Evolutionary conservation across 176 grass and related monocot genomes (phyloP), one percentile per base, ranked within the genome.

Genomic region (Rhipidocladum racemiflorum): DNA sequence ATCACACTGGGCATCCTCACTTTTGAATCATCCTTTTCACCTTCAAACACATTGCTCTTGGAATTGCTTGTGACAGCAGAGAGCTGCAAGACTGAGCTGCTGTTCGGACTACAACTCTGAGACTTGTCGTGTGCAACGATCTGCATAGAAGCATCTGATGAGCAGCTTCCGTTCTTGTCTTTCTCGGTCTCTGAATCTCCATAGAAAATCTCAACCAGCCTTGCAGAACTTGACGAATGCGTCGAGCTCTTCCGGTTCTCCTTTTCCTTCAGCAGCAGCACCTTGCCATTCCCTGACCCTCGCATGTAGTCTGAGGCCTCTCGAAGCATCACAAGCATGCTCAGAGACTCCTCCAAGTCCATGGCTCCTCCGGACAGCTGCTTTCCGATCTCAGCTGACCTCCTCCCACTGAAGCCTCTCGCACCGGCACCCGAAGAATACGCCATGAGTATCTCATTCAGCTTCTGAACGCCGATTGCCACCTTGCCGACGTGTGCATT

Each of bases 241-340:
- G 14, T 15, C 6, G 29, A 43, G 71, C 56, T 73, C 74, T 85
- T 89, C 78, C 61, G 70, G 40, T 48, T 83, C 83, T 95, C 88
- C 50, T 81, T 88, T 57, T 84, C 91, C 62, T 99, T 89, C 42
- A 99, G 64, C 53, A 97, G 82, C 67, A 89, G 51, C 63, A 94
- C 66, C 81, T 86, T 89, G 81, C 75, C 90, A 45, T 81, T 80
- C 62, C 72, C 87, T 1, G 92, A 83, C 21, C 70, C 78, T 36
- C 64, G 89, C 91, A 99, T 90, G 82, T 83, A 90, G 27, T 91
- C 87, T 18, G 92, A 90, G 17, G 92, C 89, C 17, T 99, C 96
- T 73, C 93, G 96, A 14, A 95, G 66, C 85, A 88, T 95, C 67
- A 93, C 87, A 9, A 99, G 91, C 92, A 99, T 95, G 88, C 86